A percentile compares a stretch with the other conserved stretches of the same genome.
These are phyloP conservation scores for Mycena latifolia DNA, from an alignment of 768 basidiomycete genomes.

Conservation along the genomic window DNA sequence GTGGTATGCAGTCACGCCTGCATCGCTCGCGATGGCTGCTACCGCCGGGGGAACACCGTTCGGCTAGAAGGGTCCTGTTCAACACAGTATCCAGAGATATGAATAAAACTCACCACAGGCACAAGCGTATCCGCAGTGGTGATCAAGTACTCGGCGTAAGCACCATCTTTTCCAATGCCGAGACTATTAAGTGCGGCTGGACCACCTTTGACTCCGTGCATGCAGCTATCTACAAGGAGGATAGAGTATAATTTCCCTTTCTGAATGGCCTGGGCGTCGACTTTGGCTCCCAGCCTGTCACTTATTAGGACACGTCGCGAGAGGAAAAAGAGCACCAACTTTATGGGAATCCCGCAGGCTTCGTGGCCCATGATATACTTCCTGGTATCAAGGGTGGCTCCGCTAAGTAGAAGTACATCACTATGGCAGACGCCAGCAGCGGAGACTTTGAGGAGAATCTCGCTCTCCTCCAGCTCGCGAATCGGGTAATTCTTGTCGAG, in stretches of 20 bases:
- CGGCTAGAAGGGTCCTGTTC: slow-evolving; percentile 9
- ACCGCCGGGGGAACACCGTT: slow-evolving; percentile 25
- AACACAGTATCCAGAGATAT: neutral
- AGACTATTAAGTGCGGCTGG: slow-evolving; percentile 7
- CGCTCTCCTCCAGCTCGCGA: no score
- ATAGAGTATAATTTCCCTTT: slow-evolving; percentile 28
- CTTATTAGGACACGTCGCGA: neutral
- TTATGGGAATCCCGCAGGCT: slow-evolving; percentile 7
- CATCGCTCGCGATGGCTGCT: slow-evolving; percentile 36
- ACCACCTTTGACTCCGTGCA: slow-evolving; percentile 13
- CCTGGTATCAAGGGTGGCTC: neutral
- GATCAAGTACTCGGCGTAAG: slow-evolving; percentile 33
- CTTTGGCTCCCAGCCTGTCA: slow-evolving; percentile 31
- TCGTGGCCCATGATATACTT: slow-evolving; percentile 13
- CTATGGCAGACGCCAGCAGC: slow-evolving; percentile 14
- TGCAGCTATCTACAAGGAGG: slow-evolving; percentile 8
- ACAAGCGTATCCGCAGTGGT: slow-evolving; percentile 22
- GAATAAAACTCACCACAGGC: slow-evolving; percentile 22
- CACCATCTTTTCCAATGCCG: slow-evolving; percentile 31
- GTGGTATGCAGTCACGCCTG: slow-evolving; percentile 33
- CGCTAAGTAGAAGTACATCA: neutral
- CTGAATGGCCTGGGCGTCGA: slow-evolving; percentile 5
- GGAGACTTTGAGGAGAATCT: no score
- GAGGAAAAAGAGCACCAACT: no score
- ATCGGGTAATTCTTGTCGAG: no score